Percentiles rank a stretch among this genome's conserved stretches.
Evolutionary conservation across 2,329 filamentous ascomycete species (phyloP).

Genomic region (Eutypella sp.): DNA sequence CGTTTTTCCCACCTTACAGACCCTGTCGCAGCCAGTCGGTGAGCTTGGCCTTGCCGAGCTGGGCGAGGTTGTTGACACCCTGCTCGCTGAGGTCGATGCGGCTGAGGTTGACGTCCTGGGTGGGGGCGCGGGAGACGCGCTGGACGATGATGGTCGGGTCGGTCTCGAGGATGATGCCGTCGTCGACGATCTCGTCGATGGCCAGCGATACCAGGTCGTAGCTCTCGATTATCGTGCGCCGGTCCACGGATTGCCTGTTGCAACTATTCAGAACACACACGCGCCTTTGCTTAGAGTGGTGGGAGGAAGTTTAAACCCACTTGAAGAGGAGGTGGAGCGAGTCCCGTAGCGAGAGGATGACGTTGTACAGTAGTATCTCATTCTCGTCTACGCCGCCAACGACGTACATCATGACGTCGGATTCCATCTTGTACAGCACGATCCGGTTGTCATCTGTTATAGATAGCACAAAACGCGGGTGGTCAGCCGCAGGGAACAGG

Average conservation of each 20-base stretch:
- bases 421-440: constrained; percentile 96
- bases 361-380: constrained; percentile 93
- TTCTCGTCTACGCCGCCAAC: constrained; percentile 92
- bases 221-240: constrained; percentile 96
- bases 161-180: constrained; percentile 95
- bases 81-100: constrained; percentile 95
- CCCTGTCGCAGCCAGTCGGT: constrained; percentile 88
- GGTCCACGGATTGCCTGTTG: constrained; percentile 85
- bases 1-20: constrained; percentile 41
- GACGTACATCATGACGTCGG: constrained; percentile 93
- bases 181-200: constrained; percentile 92
- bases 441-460: constrained; percentile 74
- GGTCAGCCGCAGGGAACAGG: not conserved
- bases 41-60: constrained; percentile 87
- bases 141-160: constrained; percentile 92
- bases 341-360: constrained; percentile 85
- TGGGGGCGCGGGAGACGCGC: constrained; percentile 85
- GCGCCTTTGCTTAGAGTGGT: not conserved
- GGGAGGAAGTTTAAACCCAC: constrained; percentile 46
- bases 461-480: not conserved
- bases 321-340: constrained; percentile 88
- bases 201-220: constrained; percentile 93
- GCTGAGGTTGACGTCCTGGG: constrained; percentile 86
- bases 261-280: not conserved
- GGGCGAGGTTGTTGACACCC: constrained; percentile 87